A percentile compares a stretch with the other conserved stretches of the same genome.
These are phyloP conservation scores for Talaromyces sp. DNA, from an alignment of 2,329 filamentous ascomycete genomes.

Conservation along the genomic window DNA sequence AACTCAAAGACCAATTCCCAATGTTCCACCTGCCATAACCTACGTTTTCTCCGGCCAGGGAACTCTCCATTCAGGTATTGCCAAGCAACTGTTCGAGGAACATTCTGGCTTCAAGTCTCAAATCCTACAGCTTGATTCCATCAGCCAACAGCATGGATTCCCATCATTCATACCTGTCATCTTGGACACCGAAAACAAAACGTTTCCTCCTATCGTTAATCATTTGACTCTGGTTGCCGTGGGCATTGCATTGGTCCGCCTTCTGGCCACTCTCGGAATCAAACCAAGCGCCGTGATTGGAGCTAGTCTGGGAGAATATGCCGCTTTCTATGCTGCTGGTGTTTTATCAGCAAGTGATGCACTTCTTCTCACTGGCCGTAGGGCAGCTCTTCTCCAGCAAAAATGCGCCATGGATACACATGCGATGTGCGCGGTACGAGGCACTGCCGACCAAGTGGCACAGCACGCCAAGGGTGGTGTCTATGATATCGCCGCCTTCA, in stretches of 20 bases:
- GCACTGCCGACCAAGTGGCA: slow-evolving; percentile 28
- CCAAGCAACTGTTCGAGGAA: slow-evolving; percentile 23
- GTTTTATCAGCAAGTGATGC: slow-evolving; percentile 22
- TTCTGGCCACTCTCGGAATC: slow-evolving; percentile 21
- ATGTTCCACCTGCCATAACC: slow-evolving; percentile 15
- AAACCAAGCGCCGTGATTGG: slow-evolving; percentile 20
- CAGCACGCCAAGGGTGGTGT: slow-evolving; percentile 25
- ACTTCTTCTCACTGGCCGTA: slow-evolving; percentile 62
- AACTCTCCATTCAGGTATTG: slow-evolving; percentile 18
- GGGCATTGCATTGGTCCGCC: slow-evolving; percentile 31
- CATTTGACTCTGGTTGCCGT: slow-evolving; percentile 32
- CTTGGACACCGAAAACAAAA: slow-evolving; percentile 11
- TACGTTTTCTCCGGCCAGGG: slow-evolving; percentile 33
- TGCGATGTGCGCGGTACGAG: slow-evolving; percentile 40
- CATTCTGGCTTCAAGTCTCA: slow-evolving; percentile 23
- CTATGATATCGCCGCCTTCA: slow-evolving; percentile 64
- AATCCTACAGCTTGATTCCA: slow-evolving; percentile 24
- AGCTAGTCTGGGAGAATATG: slow-evolving; percentile 28
- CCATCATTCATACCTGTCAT: slow-evolving; percentile 22
- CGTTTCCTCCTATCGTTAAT: slow-evolving; percentile 10
- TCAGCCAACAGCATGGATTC: slow-evolving; percentile 24
- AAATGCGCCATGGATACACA: slow-evolving; percentile 30
- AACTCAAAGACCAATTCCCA: neutral
- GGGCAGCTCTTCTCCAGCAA: slow-evolving; percentile 60
- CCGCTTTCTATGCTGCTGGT: slow-evolving; percentile 21